A percentile compares a stretch with the other conserved stretches of the same genome.
Conservation (phyloP, 164 flowering plant genomes). For the Chimonanthus praecox region DNA sequence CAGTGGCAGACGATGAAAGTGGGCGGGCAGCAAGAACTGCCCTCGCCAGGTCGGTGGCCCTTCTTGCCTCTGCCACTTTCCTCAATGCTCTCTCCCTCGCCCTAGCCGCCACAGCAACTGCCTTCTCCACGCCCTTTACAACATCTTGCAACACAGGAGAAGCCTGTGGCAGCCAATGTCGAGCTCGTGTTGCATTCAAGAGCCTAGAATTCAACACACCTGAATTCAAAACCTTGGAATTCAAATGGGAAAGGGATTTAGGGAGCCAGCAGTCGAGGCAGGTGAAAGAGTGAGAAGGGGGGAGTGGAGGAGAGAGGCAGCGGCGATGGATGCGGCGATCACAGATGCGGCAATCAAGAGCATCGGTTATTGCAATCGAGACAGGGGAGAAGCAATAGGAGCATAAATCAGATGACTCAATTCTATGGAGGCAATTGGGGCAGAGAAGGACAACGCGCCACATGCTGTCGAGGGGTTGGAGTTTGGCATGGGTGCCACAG, state of each 20-base stretch:
- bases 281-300: conserved; percentile 20
- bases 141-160: conserved; percentile 22
- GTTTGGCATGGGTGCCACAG: conserved; percentile 38
- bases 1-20: conserved; percentile 14
- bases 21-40: conserved; percentile 17
- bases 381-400: conserved; percentile 48
- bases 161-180: conserved; percentile 3
- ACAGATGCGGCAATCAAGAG: conserved; percentile 34
- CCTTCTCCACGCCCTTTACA: conserved; percentile 31
- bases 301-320: conserved; percentile 36
- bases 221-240: background rate
- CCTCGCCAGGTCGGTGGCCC: conserved; percentile 28
- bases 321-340: conserved; percentile 31
- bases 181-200: conserved; percentile 2
- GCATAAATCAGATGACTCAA: conserved; percentile 44
- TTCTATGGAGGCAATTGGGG: conserved; percentile 29
- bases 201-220: background rate
- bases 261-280: conserved; percentile 87
- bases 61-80: conserved; percentile 31
- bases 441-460: conserved; percentile 81
- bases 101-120: conserved; percentile 21
- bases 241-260: conserved; percentile 10
- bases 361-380: conserved; percentile 3
- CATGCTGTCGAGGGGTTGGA: conserved; percentile 44
- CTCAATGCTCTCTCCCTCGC: conserved; percentile 32